Evolutionary conservation across 1,284 basidiomycete species (phyloP).

Genomic region (Hemileia vastatrix): DNA sequence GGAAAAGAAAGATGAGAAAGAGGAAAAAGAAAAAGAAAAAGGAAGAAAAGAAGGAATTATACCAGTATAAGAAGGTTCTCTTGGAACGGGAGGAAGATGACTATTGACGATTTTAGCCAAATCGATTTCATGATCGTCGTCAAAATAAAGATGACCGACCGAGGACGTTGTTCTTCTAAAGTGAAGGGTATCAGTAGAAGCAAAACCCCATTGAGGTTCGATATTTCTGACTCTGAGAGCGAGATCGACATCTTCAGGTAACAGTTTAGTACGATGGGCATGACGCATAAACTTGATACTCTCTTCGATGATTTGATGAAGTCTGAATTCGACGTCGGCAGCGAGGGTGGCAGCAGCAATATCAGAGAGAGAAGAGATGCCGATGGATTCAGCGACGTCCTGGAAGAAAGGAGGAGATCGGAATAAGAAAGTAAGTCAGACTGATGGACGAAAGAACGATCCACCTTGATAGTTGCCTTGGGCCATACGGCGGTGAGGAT

Average conservation of each 20-base stretch:
- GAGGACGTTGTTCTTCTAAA: conserved; percentile 45
- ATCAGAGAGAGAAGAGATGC: conserved; percentile 68
- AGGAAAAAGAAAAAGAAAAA: conserved; percentile 24
- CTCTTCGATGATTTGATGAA: conserved; percentile 90
- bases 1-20: conserved; percentile 23
- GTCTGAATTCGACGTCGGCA: conserved; percentile 90
- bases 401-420: conserved; percentile 40
- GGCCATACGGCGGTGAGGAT: conserved; percentile 21
- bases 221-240: conserved; percentile 89
- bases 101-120: conserved; percentile 78
- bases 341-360: conserved; percentile 73
- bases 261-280: conserved; percentile 72
- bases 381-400: conserved; percentile 86
- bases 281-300: conserved; percentile 95
- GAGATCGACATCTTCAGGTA: conserved; percentile 81
- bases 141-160: conserved; percentile 61
- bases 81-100: conserved; percentile 66
- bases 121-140: conserved; percentile 96
- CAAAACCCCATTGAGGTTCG: conserved; percentile 51
- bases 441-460: not conserved
- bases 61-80: conserved; percentile 62
- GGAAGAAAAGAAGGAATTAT: conserved; percentile 1
- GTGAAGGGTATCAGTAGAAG: conserved; percentile 26
- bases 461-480: conserved; percentile 15
- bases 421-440: not conserved